A percentile compares a stretch with the other conserved stretches of the same genome.
Evolutionary conservation across 441 rosid genomes (phyloP).

Genomic region (Bruguiera hainesii): DNA sequence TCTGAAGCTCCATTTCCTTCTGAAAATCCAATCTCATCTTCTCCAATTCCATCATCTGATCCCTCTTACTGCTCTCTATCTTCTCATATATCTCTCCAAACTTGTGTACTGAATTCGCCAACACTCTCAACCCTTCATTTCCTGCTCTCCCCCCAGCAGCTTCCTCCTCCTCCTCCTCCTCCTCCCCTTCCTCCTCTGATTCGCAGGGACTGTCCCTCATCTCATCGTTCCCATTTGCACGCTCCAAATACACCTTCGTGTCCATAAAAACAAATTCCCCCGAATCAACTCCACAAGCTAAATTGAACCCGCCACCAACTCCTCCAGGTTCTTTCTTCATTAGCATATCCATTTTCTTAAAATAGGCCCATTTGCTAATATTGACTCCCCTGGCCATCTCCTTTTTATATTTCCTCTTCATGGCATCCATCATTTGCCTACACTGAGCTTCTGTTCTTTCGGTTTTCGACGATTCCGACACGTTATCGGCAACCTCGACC

Average conservation of each 20-base stretch:
- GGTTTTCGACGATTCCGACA: conserved; percentile 56
- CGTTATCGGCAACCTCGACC: conserved; percentile 87
- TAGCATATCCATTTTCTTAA: conserved; percentile 74
- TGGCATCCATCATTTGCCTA: conserved; percentile 60
- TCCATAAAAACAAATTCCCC: conserved; percentile 77
- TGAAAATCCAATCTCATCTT: conserved; percentile 80
- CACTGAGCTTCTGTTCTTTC: conserved; percentile 67
- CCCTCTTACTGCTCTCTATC: conserved; percentile 75
- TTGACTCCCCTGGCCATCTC: conserved; percentile 53
- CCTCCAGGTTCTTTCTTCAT: conserved; percentile 54
- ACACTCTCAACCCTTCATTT: conserved; percentile 44
- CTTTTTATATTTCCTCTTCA: conserved; percentile 85
- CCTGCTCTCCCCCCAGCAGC: conserved; percentile 30
- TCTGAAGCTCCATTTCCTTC: conserved; percentile 79
- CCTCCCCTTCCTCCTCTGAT: conserved; percentile 54
- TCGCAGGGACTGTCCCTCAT: conserved; percentile 85
- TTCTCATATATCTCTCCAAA: conserved; percentile 84
- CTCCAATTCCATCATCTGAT: conserved; percentile 82
- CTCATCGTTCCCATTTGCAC: conserved; percentile 71
- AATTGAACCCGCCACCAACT: conserved; percentile 15
- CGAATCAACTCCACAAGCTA: conserved; percentile 85
- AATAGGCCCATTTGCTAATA: conserved; percentile 67
- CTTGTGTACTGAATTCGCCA: conserved; percentile 70
- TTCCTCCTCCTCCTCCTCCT: conserved; percentile 35
- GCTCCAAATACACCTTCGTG: conserved; percentile 56